Conservation (phyloP, 2,329 filamentous ascomycete genomes). For the Claviceps pazoutovae region DNA sequence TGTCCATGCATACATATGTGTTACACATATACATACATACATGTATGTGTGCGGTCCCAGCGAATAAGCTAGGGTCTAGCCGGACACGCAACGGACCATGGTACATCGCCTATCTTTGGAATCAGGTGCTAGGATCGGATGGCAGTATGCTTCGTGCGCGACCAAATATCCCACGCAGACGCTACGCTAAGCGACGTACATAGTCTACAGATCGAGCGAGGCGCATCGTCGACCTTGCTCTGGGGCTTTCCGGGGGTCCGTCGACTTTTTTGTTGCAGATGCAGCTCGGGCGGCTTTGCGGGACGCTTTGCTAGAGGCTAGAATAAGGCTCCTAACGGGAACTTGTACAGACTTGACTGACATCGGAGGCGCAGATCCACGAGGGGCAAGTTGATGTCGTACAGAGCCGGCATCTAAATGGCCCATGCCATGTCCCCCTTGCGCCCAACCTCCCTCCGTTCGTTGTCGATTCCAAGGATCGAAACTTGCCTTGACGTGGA, state of each 20-base stretch:
- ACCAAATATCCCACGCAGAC: not conserved
- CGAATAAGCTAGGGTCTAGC: not conserved
- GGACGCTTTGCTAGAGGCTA: too few species aligned
- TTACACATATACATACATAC: not conserved
- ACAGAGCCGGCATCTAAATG: too few species aligned
- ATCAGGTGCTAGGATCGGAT: not conserved
- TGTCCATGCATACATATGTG: too few species aligned
- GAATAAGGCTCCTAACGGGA: too few species aligned
- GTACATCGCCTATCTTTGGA: not conserved
- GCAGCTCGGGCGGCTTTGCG: too few species aligned
- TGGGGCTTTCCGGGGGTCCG: not conserved
- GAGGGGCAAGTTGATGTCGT: too few species aligned
- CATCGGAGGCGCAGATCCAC: too few species aligned
- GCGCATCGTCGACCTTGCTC: not conserved
- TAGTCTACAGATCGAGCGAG: not conserved
- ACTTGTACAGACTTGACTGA: too few species aligned
- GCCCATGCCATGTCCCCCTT: too few species aligned
- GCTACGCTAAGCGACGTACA: not conserved
- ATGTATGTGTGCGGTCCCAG: not conserved
- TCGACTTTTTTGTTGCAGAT: not conserved
- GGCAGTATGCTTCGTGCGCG: not conserved
- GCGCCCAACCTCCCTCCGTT: too few species aligned
- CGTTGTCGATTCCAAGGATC: too few species aligned
- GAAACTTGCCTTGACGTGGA: too few species aligned
- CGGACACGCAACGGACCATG: not conserved